A percentile compares a stretch with the other conserved stretches of the same genome.
These are phyloP conservation scores for Apophysomyces ossiformis DNA, from an alignment of 371 early-diverging fungal genomes.

Conservation along the genomic window DNA sequence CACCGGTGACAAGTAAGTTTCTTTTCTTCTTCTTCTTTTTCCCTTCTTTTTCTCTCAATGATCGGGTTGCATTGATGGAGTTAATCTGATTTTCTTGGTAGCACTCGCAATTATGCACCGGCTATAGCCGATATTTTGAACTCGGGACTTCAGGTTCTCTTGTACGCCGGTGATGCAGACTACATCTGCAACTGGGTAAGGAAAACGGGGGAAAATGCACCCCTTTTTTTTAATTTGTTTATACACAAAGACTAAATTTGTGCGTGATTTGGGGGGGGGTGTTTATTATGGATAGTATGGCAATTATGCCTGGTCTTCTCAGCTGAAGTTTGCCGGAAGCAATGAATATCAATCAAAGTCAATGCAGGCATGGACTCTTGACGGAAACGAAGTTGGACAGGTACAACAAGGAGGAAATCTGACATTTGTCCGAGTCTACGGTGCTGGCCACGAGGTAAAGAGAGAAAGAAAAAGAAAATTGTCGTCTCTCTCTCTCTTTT, in stretches of 20 bases:
- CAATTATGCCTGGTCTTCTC: slow-evolving; percentile 82
- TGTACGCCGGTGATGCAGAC: slow-evolving; percentile 86
- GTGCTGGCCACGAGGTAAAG: slow-evolving; percentile 83
- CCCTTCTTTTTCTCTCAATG: no score
- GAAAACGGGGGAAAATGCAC: neutral
- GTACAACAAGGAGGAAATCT: slow-evolving; percentile 66
- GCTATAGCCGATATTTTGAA: slow-evolving; percentile 60
- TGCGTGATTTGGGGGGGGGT: neutral
- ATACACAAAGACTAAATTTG: no score
- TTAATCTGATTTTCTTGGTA: slow-evolving; percentile 5
- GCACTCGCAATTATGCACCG: slow-evolving; percentile 48
- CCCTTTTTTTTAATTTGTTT: no score
- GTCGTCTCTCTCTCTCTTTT: slow-evolving; percentile 9
- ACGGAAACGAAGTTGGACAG: slow-evolving; percentile 65
- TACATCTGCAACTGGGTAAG: slow-evolving; percentile 78
- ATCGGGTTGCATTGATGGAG: neutral
- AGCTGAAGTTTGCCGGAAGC: slow-evolving; percentile 77
- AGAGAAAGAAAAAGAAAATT: no score
- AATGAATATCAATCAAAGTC: slow-evolving; percentile 53
- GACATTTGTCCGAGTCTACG: slow-evolving; percentile 81
- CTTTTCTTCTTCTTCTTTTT: no score
- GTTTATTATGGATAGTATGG: slow-evolving; percentile 64
- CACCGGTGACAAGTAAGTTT: slow-evolving; percentile 13
- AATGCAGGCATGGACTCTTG: slow-evolving; percentile 19
- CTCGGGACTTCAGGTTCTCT: slow-evolving; percentile 74